Base-by-base conservation (phyloP, 768 basidiomycete genomes). In the Vararia minispora region DNA sequence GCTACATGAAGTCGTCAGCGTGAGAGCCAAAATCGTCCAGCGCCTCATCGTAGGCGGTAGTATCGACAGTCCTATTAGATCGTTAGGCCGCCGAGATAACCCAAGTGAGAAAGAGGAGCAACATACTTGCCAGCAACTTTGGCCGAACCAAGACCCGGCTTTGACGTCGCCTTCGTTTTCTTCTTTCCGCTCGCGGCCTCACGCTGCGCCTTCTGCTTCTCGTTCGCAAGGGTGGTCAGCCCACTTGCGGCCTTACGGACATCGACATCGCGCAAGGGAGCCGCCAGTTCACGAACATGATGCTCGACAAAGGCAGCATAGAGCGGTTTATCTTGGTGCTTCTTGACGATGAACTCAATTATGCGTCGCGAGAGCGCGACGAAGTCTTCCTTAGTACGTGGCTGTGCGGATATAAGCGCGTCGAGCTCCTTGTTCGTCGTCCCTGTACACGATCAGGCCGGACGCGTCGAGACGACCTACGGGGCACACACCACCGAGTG, bases 331-430 rank as follows among this genome's bases (percentile, higher is more conserved):
- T 65, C 58, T 50, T 83, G 70, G 59, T 92, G 88, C 51, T 73
- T 76, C 49, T 80, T 79, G 62, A 90, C 66, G 49, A 97, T 58
- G 41, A 68, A 64, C 33, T 84, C 73, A 52, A 86, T 72, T 51
- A 99, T 76, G 39, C 72, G 64, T 29, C 74, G 57, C 3, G 91
- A 89, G 48, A 94, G 64, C 18, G 64, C 59, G 31, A 76, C 60
- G 56, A 92, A 94, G 50, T 97, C 91, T 27, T 86, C 86, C 59
- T 90, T 92, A 32, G 85, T 86, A 41, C 81, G 79, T 3, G 90
- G 91, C 54, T 85, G 73, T 47, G 73, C 72, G 4, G 80, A 79
- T 41, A 94, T 65, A 28, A 91, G 65, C 3, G 71, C 64, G 55
- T 84, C 78, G 31, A 87, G 66, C 31, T 80, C 82, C 24, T 67